phyloP scores from a whole-genome alignment of 225 moss, liverwort and hornwort species.

The Anthoceros angustus region DNA sequence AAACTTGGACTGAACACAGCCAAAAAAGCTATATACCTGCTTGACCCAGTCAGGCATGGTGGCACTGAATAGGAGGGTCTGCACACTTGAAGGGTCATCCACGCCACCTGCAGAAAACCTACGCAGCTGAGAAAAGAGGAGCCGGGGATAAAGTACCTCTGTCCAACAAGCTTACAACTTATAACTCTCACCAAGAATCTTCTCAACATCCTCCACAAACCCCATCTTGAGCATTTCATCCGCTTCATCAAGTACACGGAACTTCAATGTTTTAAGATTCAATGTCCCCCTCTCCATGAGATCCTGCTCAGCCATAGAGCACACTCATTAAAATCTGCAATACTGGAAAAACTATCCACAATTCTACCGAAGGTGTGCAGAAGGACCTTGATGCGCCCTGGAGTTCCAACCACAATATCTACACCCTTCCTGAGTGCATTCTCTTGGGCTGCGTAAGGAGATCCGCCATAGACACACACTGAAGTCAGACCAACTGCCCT shows the following conservation, averaged over 20 bases:
- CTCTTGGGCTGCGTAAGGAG: conserved; percentile 65
- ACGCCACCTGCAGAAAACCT: conserved; percentile 38
- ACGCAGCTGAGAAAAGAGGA: background rate
- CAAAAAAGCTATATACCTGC: conserved; percentile 16
- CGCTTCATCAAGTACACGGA: conserved; percentile 80
- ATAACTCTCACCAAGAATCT: conserved; percentile 33
- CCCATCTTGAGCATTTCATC: conserved; percentile 99
- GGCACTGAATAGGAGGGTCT: conserved; percentile 85
- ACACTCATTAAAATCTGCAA: background rate
- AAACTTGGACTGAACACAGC: background rate
- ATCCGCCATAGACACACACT: conserved; percentile 76
- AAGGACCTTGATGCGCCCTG: conserved; percentile 73
- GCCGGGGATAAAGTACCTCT: background rate
- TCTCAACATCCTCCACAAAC: conserved; percentile 86
- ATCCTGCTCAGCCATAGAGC: conserved; percentile 20
- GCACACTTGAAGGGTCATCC: conserved; percentile 52
- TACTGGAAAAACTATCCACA: background rate
- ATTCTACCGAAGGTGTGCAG: background rate
- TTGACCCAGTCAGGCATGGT: conserved; percentile 88
- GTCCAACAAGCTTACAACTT: background rate
- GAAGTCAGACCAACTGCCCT: conserved; percentile 60
- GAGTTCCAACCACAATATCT: conserved; percentile 89
- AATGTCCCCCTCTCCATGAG: conserved; percentile 48
- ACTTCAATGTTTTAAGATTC: conserved; percentile 69
- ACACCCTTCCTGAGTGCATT: conserved; percentile 63